Evolutionary conservation across 257 asterid species (phyloP).

Genomic region (Eucommia ulmoides): DNA sequence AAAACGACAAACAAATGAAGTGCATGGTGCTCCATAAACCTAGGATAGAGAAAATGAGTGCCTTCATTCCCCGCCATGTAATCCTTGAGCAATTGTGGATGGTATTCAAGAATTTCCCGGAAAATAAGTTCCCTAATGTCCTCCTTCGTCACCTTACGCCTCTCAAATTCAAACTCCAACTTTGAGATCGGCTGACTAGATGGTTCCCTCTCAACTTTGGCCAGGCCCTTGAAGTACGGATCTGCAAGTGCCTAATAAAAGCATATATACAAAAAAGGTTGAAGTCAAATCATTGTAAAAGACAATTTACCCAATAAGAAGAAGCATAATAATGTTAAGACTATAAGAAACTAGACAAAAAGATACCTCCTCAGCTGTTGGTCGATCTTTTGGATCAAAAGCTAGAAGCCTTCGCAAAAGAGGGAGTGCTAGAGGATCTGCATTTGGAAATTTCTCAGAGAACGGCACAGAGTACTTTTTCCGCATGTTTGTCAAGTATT

Average conservation of each 20-base stretch:
- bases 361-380: background rate
- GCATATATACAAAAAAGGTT: no score
- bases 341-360: no score
- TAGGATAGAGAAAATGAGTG: slow-evolving; percentile 68
- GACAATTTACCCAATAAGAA: no score
- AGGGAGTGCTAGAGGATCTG: background rate
- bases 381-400: background rate
- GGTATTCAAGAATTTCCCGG: slow-evolving; percentile 75
- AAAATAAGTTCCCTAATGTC: slow-evolving; percentile 71
- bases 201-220: slow-evolving; percentile 86
- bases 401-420: background rate
- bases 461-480: background rate
- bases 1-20: no score
- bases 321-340: no score
- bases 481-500: background rate
- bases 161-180: slow-evolving; percentile 88
- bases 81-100: slow-evolving; percentile 79
- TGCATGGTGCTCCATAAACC: no score
- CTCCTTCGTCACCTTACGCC: slow-evolving; percentile 66
- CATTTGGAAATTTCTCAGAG: background rate
- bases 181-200: slow-evolving; percentile 73
- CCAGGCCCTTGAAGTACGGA: slow-evolving; percentile 80
- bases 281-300: no score
- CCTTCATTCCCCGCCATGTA: slow-evolving; percentile 64
- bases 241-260: slow-evolving; percentile 57